Base-by-base conservation (phyloP, 768 basidiomycete species). In the Tremella fuciformis region DNA sequence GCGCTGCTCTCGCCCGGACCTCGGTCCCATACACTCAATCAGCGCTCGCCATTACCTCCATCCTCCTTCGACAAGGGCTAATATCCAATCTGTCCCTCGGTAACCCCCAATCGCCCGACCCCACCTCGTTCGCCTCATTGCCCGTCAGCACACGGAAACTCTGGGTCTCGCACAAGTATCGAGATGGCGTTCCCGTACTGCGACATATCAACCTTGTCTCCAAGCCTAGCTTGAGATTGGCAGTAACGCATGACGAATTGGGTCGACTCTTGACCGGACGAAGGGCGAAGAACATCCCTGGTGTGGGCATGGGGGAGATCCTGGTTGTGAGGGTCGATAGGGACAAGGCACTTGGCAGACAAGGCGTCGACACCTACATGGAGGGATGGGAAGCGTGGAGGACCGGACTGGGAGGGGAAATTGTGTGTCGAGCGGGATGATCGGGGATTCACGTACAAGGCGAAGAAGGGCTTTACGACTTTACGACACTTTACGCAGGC, bases 131-230 rank as follows among this genome's bases (percentile, higher is more conserved):
- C 74, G 68, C 80, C 56, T 62, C 70, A 1, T 85, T 82, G 11
- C 79, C 81, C 60, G 84, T 86, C 26, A 82, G 85, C 0, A 82
- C 91, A 57, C 82, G 83, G 29, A 84, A 91, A 38, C 88, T 98
- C 77, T 96, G 94, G 91, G 89, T 89, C 1, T 85, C 86, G 51
- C 84, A 97, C 64, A 99, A 99, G 79, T 93, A 94, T 79, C 84
- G 94, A 50, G 85, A 90, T 66, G 89, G 96, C 75, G 81, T 84
- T 26, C 89, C 92, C 4, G 90, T 97, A 19, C 80, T 99, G 60
- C 80, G 79, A 53, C 71, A 81, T 64, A 91, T 97, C 86, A 79
- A 83, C 50, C 83, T 94, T 75, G 81, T 98, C 65, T 88, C 87
- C 78, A 86, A 82, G 76, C 91, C 93, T 1, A 88, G 86, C 76